Percentiles rank a stretch among this genome's conserved stretches.
Evolutionary conservation across 2,329 filamentous ascomycete genomes (phyloP).

Genomic region (Aspergillus sojae): DNA sequence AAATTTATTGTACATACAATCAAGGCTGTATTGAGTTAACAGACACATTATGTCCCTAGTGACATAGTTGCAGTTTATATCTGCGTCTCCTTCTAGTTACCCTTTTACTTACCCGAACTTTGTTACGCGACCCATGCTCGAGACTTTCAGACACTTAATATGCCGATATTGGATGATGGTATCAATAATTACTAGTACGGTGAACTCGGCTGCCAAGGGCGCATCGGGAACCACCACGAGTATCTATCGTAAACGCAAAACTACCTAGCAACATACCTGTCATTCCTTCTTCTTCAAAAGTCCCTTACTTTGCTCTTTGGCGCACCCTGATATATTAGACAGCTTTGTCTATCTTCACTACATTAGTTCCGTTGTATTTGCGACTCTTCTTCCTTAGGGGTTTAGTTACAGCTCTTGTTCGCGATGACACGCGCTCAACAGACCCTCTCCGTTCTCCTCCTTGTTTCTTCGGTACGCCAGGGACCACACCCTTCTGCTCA

Average conservation of each 20-base stretch:
- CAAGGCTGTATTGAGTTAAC: background rate
- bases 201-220: constrained; percentile 3
- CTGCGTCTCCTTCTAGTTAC: background rate
- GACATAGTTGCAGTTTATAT: background rate
- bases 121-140: background rate
- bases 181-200: constrained; percentile 2
- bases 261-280: background rate
- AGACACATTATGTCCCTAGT: background rate
- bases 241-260: constrained; percentile 1
- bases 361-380: background rate
- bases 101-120: background rate
- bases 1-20: background rate
- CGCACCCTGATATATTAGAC: background rate
- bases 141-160: background rate
- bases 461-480: constrained; percentile 78
- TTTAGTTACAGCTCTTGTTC: constrained; percentile 18
- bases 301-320: background rate
- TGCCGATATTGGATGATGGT: background rate
- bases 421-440: constrained; percentile 94
- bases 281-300: background rate
- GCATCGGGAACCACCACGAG: background rate
- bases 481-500: constrained; percentile 8
- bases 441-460: constrained; percentile 82
- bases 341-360: background rate
- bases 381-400: too few species aligned